phyloP scores from a whole-genome alignment of 345 rosid species.

The Chamaenerion angustifolium region DNA sequence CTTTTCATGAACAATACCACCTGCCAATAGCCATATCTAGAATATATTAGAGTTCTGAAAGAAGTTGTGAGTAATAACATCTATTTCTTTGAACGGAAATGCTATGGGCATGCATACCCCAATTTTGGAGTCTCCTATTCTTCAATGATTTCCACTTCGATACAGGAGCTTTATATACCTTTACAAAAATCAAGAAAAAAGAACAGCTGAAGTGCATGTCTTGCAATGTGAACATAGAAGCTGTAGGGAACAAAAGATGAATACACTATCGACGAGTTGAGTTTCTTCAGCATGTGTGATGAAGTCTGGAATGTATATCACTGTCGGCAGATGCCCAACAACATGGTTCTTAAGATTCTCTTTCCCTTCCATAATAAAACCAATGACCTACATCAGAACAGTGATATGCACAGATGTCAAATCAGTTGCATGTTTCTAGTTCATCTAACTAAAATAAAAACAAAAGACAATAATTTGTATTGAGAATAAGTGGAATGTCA shows the following conservation, averaged over 20 bases:
- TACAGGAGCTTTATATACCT: constrained; percentile 57
- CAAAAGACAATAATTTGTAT: too few relatives aligned
- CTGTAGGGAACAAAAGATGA: background rate
- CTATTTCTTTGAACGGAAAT: background rate
- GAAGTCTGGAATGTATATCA: constrained; percentile 54
- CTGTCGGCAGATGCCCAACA: constrained; percentile 55
- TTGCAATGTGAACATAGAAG: background rate
- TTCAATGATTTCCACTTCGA: constrained; percentile 80
- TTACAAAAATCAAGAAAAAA: constrained; percentile 2
- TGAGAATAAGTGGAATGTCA: too few relatives aligned
- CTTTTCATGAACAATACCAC: constrained; percentile 93
- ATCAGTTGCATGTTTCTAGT: too few relatives aligned
- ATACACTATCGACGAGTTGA: constrained; percentile 43
- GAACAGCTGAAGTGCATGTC: background rate
- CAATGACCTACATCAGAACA: too few relatives aligned
- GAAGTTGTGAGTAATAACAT: background rate
- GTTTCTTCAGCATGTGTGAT: constrained; percentile 42
- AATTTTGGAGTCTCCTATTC: constrained; percentile 82
- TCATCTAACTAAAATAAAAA: too few relatives aligned
- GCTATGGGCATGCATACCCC: too few relatives aligned
- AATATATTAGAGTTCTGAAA: background rate
- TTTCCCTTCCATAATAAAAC: constrained; percentile 8
- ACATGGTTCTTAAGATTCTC: constrained; percentile 22
- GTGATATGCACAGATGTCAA: too few relatives aligned
- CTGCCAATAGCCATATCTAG: constrained; percentile 24